Percentiles rank a stretch among this genome's conserved stretches.
phyloP scores from a whole-genome alignment of 768 basidiomycete genomes.

The Psilocybe subaeruginosa region DNA sequence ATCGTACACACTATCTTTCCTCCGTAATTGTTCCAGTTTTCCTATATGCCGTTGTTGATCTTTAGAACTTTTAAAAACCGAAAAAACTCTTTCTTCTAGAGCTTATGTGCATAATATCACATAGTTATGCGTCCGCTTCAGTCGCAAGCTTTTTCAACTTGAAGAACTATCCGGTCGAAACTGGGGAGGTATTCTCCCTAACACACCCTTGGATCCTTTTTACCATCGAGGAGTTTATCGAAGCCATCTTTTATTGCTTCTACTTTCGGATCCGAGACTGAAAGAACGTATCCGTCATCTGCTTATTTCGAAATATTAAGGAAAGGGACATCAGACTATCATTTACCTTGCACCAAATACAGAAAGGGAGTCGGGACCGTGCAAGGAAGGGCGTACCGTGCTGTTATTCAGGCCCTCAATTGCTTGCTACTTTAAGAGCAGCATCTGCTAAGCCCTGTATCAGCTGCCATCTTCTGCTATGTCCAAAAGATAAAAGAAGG shows the following conservation, averaged over 20 bases:
- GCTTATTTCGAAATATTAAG: neutral
- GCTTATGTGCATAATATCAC: no score
- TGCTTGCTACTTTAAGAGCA: neutral
- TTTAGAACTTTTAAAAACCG: neutral
- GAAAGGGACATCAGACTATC: no score
- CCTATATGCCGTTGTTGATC: neutral
- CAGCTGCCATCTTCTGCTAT: no score
- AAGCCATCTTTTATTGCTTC: constrained; percentile 4
- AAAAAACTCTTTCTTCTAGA: neutral
- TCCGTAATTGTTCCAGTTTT: neutral
- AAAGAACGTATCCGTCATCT: neutral
- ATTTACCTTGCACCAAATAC: neutral
- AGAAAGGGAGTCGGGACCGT: neutral
- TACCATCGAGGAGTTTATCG: constrained; percentile 4
- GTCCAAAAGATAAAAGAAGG: neutral
- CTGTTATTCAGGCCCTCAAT: neutral
- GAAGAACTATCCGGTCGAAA: neutral
- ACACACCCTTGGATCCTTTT: constrained; percentile 7
- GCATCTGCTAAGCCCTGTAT: neutral
- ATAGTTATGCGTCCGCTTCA: no score
- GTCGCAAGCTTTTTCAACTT: neutral
- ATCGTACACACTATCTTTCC: neutral
- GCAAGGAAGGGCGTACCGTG: neutral
- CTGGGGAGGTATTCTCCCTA: constrained; percentile 1
- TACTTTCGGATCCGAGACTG: neutral